Conservation (phyloP, 176 grass and related monocot genomes). For the Phoenix roebelenii region DNA sequence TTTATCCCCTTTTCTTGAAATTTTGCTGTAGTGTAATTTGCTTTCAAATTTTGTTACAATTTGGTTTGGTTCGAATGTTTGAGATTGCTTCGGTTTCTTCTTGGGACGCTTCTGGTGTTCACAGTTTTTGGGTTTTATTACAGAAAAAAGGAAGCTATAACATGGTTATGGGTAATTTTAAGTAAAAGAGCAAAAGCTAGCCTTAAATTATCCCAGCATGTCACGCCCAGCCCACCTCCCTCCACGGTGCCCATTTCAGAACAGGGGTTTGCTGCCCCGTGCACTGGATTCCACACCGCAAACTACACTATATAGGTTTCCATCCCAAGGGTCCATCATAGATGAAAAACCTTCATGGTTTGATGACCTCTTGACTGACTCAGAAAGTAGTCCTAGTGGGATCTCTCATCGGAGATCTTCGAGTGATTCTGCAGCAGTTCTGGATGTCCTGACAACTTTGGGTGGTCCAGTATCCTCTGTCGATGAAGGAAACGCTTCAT, state of each 20-base stretch:
- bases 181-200: too few relatives aligned
- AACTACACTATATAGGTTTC: constrained; percentile 37
- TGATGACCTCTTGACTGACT: constrained; percentile 62
- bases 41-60: too few relatives aligned
- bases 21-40: too few relatives aligned
- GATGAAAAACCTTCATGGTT: constrained; percentile 66
- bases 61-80: too few relatives aligned
- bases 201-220: constrained; percentile 35
- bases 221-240: constrained; percentile 75
- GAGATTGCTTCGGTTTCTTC: too few relatives aligned
- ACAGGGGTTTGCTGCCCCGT: constrained; percentile 22
- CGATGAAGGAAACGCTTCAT: constrained; percentile 30
- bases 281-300: constrained; percentile 20
- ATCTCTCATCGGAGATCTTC: constrained; percentile 66
- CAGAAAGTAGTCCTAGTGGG: constrained; percentile 28
- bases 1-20: too few relatives aligned
- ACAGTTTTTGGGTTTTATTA: not conserved
- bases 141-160: not conserved
- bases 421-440: constrained; percentile 70
- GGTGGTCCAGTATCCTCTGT: constrained; percentile 27
- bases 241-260: constrained; percentile 57
- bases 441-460: constrained; percentile 46
- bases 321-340: constrained; percentile 32
- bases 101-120: not conserved
- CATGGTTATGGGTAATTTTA: not conserved